A percentile compares a stretch with the other conserved stretches of the same genome.
Evolutionary conservation across 352 stramenopile species (phyloP).

Genomic region (Phytopythium cucurbitacearum): DNA sequence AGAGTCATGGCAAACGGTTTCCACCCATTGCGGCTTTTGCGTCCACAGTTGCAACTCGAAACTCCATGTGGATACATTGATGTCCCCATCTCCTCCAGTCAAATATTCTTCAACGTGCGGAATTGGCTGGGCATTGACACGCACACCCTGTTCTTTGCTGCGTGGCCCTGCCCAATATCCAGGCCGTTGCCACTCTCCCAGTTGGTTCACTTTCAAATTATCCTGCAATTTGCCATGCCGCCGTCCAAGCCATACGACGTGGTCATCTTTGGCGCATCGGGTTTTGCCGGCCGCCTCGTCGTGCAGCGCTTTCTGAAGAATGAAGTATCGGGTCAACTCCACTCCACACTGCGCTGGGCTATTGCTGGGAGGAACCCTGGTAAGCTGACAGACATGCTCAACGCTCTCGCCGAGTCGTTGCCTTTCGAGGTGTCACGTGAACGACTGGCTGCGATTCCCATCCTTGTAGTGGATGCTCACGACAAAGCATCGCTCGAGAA

Average conservation of each 20-base stretch:
- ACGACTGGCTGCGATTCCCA: conserved; percentile 15
- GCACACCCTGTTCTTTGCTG: no score
- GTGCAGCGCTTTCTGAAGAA: conserved; percentile 55
- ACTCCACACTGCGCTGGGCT: conserved; percentile 59
- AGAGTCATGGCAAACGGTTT: no score
- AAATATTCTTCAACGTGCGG: no score
- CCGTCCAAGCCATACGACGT: conserved; percentile 24
- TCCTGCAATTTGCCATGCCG: background rate
- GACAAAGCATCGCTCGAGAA: conserved; percentile 39
- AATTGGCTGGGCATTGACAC: no score
- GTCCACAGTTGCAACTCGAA: no score
- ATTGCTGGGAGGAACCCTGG: conserved; percentile 64
- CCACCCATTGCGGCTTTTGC: no score
- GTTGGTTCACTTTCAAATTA: background rate
- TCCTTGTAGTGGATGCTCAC: conserved; percentile 39
- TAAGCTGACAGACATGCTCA: conserved; percentile 37
- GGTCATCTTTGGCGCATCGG: conserved; percentile 82
- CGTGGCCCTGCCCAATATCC: no score
- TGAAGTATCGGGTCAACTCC: background rate
- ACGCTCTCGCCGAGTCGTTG: background rate
- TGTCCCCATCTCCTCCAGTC: no score
- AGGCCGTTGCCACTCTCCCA: no score
- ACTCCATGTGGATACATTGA: no score
- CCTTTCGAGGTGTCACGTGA: background rate
- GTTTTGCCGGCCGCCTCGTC: conserved; percentile 74